These are phyloP conservation scores for Starmerella tilneyi DNA, from an alignment of 805 yeast species.

Conservation along the genomic window DNA sequence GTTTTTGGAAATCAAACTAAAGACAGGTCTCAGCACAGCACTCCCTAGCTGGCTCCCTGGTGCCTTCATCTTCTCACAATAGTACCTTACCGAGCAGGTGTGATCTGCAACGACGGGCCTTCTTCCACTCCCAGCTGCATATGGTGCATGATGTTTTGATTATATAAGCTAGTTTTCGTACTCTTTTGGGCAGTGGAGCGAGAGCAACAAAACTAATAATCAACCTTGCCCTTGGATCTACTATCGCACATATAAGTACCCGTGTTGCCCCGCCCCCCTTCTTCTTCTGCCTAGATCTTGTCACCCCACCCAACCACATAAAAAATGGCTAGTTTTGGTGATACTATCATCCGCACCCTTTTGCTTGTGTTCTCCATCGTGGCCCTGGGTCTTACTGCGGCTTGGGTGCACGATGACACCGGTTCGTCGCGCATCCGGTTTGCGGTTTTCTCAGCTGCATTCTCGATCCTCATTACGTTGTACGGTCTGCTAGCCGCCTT, in stretches of 20 bases:
- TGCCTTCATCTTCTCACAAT: no score
- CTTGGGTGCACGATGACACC: conserved; percentile 54
- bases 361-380: conserved; percentile 70
- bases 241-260: conserved; percentile 19
- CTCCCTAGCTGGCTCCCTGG: no score
- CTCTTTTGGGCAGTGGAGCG: conserved; percentile 18
- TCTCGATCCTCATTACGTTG: conserved; percentile 68
- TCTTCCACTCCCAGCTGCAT: conserved; percentile 5
- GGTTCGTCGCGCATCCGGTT: conserved; percentile 72
- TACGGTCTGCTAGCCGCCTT: conserved; percentile 73
- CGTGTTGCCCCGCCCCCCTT: conserved; percentile 14
- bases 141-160: conserved; percentile 17
- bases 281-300: neutral
- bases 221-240: conserved; percentile 17
- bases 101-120: neutral
- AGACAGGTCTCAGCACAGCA: neutral
- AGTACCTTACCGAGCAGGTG: no score
- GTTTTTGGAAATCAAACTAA: neutral
- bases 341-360: conserved; percentile 59
- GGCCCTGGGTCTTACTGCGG: conserved; percentile 77
- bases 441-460: conserved; percentile 76
- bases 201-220: conserved; percentile 14
- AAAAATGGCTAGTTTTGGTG: conserved; percentile 54
- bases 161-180: conserved; percentile 12
- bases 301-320: neutral